Evolutionary conservation across 768 basidiomycete genomes (phyloP), one percentile per base, ranked within the genome.

Genomic region (Candolleomyces eurysporus): DNA sequence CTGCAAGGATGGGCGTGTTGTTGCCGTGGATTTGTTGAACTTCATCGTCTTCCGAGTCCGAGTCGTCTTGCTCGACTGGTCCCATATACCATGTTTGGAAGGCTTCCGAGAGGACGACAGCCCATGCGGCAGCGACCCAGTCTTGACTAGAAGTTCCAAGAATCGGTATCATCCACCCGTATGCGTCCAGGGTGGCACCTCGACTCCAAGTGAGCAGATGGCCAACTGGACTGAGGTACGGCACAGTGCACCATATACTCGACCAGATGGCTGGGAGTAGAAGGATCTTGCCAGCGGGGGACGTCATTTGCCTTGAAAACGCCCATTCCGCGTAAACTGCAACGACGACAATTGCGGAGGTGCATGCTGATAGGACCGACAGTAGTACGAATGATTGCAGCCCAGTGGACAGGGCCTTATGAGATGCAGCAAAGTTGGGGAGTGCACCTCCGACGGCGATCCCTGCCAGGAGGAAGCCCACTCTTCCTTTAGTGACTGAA

Each of bases 81-180:
- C 80, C 82, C 71, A 91, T 86, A 49, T 84, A 80, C 87, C 84
- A 89, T 26, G 67, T 71, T 31, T 82, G 84, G 8, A 82, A 67
- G 2, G 75, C 66, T 64, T 88, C 82, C 8, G 88, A 83, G 30
- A 83, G 65, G 10, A 92, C 79, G 10, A 85, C 84, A 5, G 90
- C 89, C 88, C 89, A 94, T 8, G 84, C 86, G n/a, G 83, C 91
- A 7, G 83, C 79, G 30, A 89, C 70, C 88, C 90, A 94, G 69
- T 94, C 90, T 61, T 84, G 79, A 8, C 82, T 84, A 36, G 78
- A 72, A 36, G 86, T 79, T 5, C 92, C 92, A 22, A 83, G 63
- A 48, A 79, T 69, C 0, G 82, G 83, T 2, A 82, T 65, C n/a
- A 86, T 71, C 91, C 91, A 94, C 3, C 67, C 67, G 67, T 93